phyloP scores from a whole-genome alignment of 345 rosid species.

The Aethionema arabicum region DNA sequence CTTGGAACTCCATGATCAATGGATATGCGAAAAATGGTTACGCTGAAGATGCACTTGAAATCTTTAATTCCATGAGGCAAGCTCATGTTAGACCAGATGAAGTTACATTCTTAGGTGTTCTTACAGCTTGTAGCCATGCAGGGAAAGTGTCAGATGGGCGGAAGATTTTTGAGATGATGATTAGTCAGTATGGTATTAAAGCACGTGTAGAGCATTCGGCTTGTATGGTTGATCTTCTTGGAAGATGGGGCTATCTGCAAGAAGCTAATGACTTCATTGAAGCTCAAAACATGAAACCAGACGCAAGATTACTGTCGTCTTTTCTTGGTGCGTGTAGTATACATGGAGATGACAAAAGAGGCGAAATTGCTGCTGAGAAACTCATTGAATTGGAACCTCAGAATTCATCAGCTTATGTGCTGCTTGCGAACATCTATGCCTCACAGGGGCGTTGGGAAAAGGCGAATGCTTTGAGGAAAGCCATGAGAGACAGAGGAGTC shows the following conservation, averaged over 20 bases:
- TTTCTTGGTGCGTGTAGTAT: constrained; percentile 86
- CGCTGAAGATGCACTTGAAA: constrained; percentile 74
- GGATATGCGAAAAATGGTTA: constrained; percentile 88
- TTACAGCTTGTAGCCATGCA: constrained; percentile 93
- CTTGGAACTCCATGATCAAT: constrained; percentile 93
- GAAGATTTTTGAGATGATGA: constrained; percentile 63
- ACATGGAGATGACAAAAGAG: constrained; percentile 79
- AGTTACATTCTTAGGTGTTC: constrained; percentile 86
- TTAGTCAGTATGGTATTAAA: constrained; percentile 51
- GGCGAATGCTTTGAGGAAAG: constrained; percentile 65
- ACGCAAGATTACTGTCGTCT: constrained; percentile 82
- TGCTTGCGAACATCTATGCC: constrained; percentile 83
- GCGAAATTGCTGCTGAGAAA: constrained; percentile 67
- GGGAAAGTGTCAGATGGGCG: constrained; percentile 78
- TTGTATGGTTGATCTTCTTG: constrained; percentile 93
- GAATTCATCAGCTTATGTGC: constrained; percentile 74
- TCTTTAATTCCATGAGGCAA: constrained; percentile 63
- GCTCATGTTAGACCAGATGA: constrained; percentile 65
- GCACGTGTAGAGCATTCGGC: constrained; percentile 82
- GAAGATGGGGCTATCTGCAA: constrained; percentile 81
- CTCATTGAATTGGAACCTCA: constrained; percentile 74
- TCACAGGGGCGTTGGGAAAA: constrained; percentile 78
- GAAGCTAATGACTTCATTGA: constrained; percentile 77
- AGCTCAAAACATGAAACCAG: constrained; percentile 54
- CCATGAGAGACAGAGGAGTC: constrained; percentile 78